A percentile compares a stretch with the other conserved stretches of the same genome.
Evolutionary conservation across 2,329 filamentous ascomycete genomes (phyloP).

Genomic region (Aspergillus calidoustus): DNA sequence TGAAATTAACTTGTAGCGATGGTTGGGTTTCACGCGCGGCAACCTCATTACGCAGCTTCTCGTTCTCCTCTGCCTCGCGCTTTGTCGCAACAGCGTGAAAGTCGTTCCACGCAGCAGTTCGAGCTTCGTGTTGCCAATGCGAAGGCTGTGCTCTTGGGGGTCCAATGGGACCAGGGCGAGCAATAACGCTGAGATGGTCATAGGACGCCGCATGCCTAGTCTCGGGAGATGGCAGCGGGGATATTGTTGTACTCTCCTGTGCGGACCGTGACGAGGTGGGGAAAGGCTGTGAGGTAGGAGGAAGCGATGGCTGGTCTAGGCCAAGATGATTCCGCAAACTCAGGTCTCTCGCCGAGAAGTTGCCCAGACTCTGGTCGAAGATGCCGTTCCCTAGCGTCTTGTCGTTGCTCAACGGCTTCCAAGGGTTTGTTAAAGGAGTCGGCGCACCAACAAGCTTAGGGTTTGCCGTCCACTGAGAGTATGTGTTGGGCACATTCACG

Average conservation of each 20-base stretch:
- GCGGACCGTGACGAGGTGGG: conserved; percentile 34
- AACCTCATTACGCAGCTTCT: conserved; percentile 46
- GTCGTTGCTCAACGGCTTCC: conserved; percentile 61
- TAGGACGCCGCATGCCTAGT: conserved; percentile 40
- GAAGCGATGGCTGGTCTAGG: conserved; percentile 45
- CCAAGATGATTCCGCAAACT: conserved; percentile 46
- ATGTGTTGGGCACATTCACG: conserved; percentile 42
- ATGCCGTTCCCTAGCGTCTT: conserved; percentile 67
- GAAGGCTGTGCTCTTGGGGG: conserved; percentile 46
- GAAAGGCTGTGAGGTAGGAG: conserved; percentile 37
- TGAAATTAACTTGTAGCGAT: conserved; percentile 43
- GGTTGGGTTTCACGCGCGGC: conserved; percentile 42
- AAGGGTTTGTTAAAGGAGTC: conserved; percentile 54
- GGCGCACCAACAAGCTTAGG: conserved; percentile 40
- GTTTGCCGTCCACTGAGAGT: conserved; percentile 43
- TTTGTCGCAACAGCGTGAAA: conserved; percentile 47
- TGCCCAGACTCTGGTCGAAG: conserved; percentile 59
- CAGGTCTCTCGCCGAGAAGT: conserved; percentile 52
- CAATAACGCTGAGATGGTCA: conserved; percentile 46
- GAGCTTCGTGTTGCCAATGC: conserved; percentile 37
- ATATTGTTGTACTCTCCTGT: conserved; percentile 40
- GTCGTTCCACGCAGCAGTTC: conserved; percentile 49
- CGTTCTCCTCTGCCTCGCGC: conserved; percentile 47
- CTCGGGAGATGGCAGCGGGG: conserved; percentile 46
- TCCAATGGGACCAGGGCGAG: conserved; percentile 52